Conservation (phyloP, 257 asterid species). For the Solanum chmielewskii region DNA sequence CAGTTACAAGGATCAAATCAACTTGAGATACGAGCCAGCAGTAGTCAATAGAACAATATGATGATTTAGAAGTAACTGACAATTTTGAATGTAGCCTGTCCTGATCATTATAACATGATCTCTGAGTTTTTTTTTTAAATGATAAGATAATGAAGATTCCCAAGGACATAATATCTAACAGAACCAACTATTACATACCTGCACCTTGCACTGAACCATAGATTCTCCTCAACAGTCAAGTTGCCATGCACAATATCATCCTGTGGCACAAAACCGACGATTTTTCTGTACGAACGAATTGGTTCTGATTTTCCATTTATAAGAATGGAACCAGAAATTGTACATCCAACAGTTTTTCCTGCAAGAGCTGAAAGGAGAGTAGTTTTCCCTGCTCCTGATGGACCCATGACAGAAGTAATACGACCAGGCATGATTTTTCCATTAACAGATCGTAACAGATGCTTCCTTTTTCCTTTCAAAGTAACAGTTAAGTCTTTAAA, state of each 20-base stretch:
- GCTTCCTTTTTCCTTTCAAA: constrained; percentile 58
- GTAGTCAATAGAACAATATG: not conserved
- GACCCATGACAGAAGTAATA: constrained; percentile 97
- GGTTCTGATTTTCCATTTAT: constrained; percentile 64
- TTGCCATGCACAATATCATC: constrained; percentile 97
- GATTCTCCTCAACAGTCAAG: constrained; percentile 91
- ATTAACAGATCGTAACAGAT: constrained; percentile 57
- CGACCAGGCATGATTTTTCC: constrained; percentile 80
- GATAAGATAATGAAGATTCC: not conserved
- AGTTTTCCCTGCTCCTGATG: constrained; percentile 97
- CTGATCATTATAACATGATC: not conserved
- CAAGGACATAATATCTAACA: not conserved
- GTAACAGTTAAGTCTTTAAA: constrained; percentile 71
- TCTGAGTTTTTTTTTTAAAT: not conserved
- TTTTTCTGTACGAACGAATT: constrained; percentile 66
- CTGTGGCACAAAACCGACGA: constrained; percentile 95
- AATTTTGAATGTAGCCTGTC: not conserved
- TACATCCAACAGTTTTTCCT: constrained; percentile 84
- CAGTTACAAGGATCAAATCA: not conserved
- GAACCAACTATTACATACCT: constrained; percentile 32
- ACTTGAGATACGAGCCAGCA: not conserved
- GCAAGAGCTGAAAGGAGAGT: constrained; percentile 92
- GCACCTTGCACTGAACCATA: constrained; percentile 97
- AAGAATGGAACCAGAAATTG: constrained; percentile 47
- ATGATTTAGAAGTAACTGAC: not conserved